phyloP scores from a whole-genome alignment of 257 asterid genomes.

The Fraxinus excelsior region DNA sequence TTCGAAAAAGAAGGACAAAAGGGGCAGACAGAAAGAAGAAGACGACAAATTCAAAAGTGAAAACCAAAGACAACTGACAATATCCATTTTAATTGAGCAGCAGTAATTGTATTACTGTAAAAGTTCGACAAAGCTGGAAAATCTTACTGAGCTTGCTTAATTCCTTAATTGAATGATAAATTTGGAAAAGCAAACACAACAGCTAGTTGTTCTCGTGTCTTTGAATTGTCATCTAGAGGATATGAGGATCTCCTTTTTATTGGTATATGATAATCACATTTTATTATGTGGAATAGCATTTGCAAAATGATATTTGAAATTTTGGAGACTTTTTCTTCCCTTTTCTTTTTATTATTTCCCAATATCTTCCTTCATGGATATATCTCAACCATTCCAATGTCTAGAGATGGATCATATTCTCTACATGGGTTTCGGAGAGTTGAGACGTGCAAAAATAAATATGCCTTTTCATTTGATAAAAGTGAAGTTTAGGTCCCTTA shows the following conservation, averaged over 20 bases:
- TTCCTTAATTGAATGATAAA: not conserved
- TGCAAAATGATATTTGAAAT: not conserved
- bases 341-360: not conserved
- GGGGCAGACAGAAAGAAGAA: not conserved
- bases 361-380: not conserved
- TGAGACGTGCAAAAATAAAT: not conserved
- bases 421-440: not conserved
- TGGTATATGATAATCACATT: not conserved
- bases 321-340: not conserved
- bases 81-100: not conserved
- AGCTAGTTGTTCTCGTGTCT: not conserved
- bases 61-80: not conserved
- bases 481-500: not conserved
- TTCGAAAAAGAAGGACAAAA: not conserved
- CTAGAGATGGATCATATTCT: not conserved
- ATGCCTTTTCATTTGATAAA: not conserved
- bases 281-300: not conserved
- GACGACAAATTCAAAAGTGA: not conserved
- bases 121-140: not conserved
- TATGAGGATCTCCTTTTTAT: not conserved
- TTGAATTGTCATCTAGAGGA: not conserved
- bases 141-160: not conserved
- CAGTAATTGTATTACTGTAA: not conserved
- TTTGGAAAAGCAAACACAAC: not conserved
- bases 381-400: not conserved